These are phyloP conservation scores for Calocera cornea DNA, from an alignment of 768 basidiomycete species.

Conservation along the genomic window DNA sequence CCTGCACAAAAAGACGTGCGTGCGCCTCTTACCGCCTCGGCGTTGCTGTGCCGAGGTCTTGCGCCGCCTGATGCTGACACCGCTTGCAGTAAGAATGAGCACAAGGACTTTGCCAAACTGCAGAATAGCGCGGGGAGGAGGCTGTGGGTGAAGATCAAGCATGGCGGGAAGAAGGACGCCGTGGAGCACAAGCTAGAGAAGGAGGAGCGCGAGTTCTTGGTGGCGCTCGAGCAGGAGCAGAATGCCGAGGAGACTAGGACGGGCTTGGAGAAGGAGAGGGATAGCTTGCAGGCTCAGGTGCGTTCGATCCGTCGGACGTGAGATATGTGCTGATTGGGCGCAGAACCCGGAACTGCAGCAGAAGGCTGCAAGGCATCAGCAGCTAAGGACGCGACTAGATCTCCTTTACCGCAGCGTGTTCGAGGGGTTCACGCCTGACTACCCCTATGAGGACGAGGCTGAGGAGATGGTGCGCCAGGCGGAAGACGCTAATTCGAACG, in stretches of 20 bases:
- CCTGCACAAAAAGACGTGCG: constrained; percentile 1
- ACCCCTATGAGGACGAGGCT: constrained; percentile 1
- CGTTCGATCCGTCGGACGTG: background rate
- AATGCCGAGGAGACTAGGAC: background rate
- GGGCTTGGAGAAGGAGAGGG: background rate
- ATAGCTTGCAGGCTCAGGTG: background rate
- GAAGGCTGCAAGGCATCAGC: background rate
- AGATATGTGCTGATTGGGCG: background rate
- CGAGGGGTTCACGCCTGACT: background rate
- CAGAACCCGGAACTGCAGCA: background rate
- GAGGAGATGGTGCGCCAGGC: background rate
- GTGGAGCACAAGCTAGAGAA: background rate
- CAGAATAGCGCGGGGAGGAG: background rate
- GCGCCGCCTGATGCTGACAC: background rate
- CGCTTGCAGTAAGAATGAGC: background rate
- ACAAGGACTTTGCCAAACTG: constrained; percentile 1
- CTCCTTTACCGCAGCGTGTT: background rate
- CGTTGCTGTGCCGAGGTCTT: background rate
- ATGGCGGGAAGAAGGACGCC: background rate
- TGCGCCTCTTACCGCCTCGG: background rate
- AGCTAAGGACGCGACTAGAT: background rate
- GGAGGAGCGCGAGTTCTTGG: constrained; percentile 1
- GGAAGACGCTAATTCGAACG: background rate
- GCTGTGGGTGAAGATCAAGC: background rate
- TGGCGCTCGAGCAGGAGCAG: background rate